phyloP scores from a whole-genome alignment of 2,329 filamentous ascomycete genomes.

The Didymella pinodella region DNA sequence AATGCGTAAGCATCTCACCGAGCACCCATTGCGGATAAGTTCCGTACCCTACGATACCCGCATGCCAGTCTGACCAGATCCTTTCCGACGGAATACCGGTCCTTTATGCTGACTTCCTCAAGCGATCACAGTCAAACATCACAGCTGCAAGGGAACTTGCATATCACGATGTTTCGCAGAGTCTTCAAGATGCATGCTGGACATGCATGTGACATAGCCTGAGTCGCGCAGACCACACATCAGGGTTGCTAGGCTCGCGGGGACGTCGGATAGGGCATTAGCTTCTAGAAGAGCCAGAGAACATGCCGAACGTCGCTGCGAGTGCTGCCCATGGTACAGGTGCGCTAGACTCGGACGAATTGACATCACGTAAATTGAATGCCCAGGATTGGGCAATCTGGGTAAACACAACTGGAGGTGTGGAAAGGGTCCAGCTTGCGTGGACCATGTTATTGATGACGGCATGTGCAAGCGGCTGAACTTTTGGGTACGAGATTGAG shows the following conservation, averaged over 20 bases:
- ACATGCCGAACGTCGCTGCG: conserved; percentile 6
- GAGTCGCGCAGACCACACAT: conserved; percentile 4
- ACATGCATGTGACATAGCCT: conserved; percentile 14
- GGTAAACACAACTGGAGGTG: conserved; percentile 9
- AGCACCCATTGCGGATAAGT: neutral
- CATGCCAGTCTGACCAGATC: neutral
- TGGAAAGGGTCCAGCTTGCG: conserved; percentile 9
- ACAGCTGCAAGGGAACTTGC: neutral
- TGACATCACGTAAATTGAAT: conserved; percentile 45
- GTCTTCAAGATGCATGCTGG: conserved; percentile 11
- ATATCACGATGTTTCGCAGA: conserved; percentile 3
- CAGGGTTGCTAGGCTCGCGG: conserved; percentile 9
- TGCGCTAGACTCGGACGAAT: conserved; percentile 20
- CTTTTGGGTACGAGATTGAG: conserved; percentile 19
- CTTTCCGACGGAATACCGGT: conserved; percentile 11
- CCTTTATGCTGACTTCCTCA: too few species aligned
- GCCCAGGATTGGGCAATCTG: conserved; percentile 34
- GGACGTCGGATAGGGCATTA: conserved; percentile 19
- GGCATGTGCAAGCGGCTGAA: conserved; percentile 12
- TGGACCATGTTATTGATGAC: conserved; percentile 4
- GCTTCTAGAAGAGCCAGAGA: conserved; percentile 19
- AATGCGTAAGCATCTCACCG: conserved; percentile 1
- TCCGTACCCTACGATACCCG: neutral
- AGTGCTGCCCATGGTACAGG: neutral
- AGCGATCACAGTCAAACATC: too few species aligned